A percentile compares a stretch with the other conserved stretches of the same genome.
These are phyloP conservation scores for Thalassiosira hispida DNA, from an alignment of 352 stramenopile species.

Conservation along the genomic window DNA sequence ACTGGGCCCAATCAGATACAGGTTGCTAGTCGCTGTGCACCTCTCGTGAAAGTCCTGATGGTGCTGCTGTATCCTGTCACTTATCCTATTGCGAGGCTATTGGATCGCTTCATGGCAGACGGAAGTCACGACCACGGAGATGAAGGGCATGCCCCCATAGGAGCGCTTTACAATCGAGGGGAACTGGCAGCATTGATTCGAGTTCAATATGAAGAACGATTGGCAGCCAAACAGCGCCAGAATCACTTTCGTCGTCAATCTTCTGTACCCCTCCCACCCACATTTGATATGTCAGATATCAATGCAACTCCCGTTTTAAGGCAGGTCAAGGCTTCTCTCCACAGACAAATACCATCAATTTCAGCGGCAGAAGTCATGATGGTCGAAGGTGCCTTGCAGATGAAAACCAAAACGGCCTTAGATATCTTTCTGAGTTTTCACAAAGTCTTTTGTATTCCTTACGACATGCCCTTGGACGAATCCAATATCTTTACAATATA, in stretches of 20 bases:
- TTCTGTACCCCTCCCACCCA: too few relatives aligned
- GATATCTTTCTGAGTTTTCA: constrained; percentile 91
- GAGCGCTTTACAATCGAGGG: constrained; percentile 89
- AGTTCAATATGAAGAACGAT: constrained; percentile 69
- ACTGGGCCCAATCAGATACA: constrained; percentile 92
- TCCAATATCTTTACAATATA: constrained; percentile 86
- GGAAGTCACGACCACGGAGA: constrained; percentile 44
- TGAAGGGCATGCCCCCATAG: constrained; percentile 58
- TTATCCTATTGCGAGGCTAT: constrained; percentile 89
- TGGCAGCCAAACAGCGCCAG: constrained; percentile 27
- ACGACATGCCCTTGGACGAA: constrained; percentile 86
- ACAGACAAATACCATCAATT: constrained; percentile 21
- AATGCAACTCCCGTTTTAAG: too few relatives aligned
- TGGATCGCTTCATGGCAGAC: constrained; percentile 89
- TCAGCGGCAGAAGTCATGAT: constrained; percentile 90
- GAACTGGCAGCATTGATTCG: constrained; percentile 90
- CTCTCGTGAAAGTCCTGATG: constrained; percentile 90
- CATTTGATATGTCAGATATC: too few relatives aligned
- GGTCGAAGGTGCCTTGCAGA: constrained; percentile 90
- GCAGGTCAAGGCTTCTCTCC: not conserved
- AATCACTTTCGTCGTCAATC: too few relatives aligned
- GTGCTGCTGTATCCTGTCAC: constrained; percentile 88
- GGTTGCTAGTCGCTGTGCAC: constrained; percentile 88
- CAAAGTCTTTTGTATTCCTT: constrained; percentile 89
- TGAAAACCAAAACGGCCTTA: constrained; percentile 88